Evolutionary conservation across 2,329 filamentous ascomycete species (phyloP).

Genomic region (Ascochyta lentis): DNA sequence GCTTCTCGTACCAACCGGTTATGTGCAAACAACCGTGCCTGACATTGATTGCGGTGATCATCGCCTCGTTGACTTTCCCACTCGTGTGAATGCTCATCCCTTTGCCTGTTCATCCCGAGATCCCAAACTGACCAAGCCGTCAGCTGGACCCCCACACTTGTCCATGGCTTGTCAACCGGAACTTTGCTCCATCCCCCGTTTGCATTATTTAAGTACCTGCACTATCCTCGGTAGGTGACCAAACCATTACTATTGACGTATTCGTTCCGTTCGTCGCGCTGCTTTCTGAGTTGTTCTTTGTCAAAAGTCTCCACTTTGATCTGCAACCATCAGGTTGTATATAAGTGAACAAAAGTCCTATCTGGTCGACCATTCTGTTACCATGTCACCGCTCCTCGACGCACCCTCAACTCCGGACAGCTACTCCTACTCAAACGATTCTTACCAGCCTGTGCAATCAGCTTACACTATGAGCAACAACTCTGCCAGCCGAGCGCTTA

Average conservation of each 20-base stretch:
- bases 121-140: conserved; percentile 37
- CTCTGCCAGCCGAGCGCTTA: conserved; percentile 47
- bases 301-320: conserved; percentile 38
- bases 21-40: conserved; percentile 44
- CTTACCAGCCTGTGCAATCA: conserved; percentile 45
- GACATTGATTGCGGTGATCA: conserved; percentile 39
- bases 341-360: conserved; percentile 29
- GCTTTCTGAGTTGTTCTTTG: conserved; percentile 33
- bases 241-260: conserved; percentile 43
- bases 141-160: conserved; percentile 51
- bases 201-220: conserved; percentile 48
- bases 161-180: conserved; percentile 18
- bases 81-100: conserved; percentile 37
- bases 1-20: conserved; percentile 26
- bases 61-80: conserved; percentile 43
- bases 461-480: conserved; percentile 46
- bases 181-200: conserved; percentile 30
- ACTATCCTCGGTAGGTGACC: conserved; percentile 38
- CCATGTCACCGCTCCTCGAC: conserved; percentile 51
- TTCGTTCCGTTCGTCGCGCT: conserved; percentile 40
- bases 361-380: conserved; percentile 20
- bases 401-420: conserved; percentile 45
- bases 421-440: conserved; percentile 38
- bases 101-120: conserved; percentile 40
- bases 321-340: conserved; percentile 34